These are phyloP conservation scores for Penicillium hordei DNA, from an alignment of 2,329 filamentous ascomycete species.

Conservation along the genomic window DNA sequence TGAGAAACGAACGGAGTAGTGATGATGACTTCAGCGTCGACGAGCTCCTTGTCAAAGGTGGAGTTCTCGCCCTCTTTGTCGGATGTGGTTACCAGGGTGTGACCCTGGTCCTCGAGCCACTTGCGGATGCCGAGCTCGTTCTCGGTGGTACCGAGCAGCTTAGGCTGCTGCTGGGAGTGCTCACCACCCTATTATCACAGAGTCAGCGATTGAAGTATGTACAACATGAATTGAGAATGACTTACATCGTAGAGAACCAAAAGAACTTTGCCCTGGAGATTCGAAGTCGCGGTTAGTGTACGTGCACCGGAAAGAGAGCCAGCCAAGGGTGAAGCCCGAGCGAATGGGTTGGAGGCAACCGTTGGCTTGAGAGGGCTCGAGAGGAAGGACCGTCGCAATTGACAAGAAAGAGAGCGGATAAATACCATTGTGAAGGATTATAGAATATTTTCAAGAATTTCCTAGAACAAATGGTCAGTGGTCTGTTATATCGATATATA, in stretches of 20 bases:
- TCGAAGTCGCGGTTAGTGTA: slow-evolving; percentile 64
- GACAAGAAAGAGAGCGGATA: slow-evolving; percentile 60
- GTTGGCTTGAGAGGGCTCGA: slow-evolving; percentile 37
- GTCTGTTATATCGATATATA: slow-evolving; percentile 1
- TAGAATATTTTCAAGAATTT: slow-evolving; percentile 4
- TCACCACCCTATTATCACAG: slow-evolving; percentile 59
- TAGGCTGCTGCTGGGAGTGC: slow-evolving; percentile 85
- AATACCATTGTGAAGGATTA: slow-evolving; percentile 58
- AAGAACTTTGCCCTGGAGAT: slow-evolving; percentile 90
- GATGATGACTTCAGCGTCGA: slow-evolving; percentile 97
- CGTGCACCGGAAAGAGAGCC: slow-evolving; percentile 53
- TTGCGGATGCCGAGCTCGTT: slow-evolving; percentile 97
- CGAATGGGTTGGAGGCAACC: slow-evolving; percentile 23
- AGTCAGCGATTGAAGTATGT: slow-evolving; percentile 11
- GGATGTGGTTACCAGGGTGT: slow-evolving; percentile 94
- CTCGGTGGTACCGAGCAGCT: slow-evolving; percentile 90
- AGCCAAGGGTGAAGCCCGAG: slow-evolving; percentile 37
- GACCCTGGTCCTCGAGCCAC: slow-evolving; percentile 96
- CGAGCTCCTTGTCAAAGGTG: slow-evolving; percentile 90
- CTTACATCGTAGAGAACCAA: slow-evolving; percentile 87
- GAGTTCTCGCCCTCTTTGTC: slow-evolving; percentile 96
- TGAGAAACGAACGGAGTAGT: slow-evolving; percentile 67
- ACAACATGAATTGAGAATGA: slow-evolving; percentile 20
- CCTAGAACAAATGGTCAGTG: slow-evolving; percentile 11
- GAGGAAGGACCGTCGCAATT: slow-evolving; percentile 55